These are phyloP conservation scores for Ustilago loliicola DNA, from an alignment of 1,284 basidiomycete species.

Conservation along the genomic window DNA sequence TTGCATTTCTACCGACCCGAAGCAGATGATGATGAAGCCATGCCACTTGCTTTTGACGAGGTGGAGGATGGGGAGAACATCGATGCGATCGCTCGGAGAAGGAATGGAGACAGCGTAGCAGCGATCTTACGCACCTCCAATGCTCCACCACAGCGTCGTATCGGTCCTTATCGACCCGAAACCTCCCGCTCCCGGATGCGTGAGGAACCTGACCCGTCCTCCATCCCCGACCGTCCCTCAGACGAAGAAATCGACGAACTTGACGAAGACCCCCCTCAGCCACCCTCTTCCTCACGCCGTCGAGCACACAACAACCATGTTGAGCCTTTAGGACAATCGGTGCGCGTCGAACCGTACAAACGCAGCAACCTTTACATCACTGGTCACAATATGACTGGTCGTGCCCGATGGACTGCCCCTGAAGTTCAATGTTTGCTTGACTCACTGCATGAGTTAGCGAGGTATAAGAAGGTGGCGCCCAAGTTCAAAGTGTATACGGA, in stretches of 20 bases:
- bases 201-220: conserved; percentile 25
- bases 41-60: conserved; percentile 22
- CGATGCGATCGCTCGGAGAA: conserved; percentile 31
- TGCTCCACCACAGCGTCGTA: conserved; percentile 24
- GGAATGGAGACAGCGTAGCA: conserved; percentile 19
- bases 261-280: conserved; percentile 12
- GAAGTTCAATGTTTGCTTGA: conserved; percentile 39
- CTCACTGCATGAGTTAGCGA: conserved; percentile 38
- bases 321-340: conserved; percentile 27
- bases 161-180: conserved; percentile 41
- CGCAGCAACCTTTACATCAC: conserved; percentile 52
- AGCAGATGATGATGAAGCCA: conserved; percentile 27
- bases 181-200: not conserved
- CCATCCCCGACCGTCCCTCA: not conserved
- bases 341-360: conserved; percentile 47
- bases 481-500: conserved; percentile 47
- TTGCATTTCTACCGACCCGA: conserved; percentile 36
- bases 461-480: conserved; percentile 44
- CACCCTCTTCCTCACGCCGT: not conserved
- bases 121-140: conserved; percentile 21
- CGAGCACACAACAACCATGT: conserved; percentile 17
- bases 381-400: conserved; percentile 54
- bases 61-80: conserved; percentile 18
- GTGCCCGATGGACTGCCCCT: conserved; percentile 39
- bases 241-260: conserved; percentile 41